Base-by-base conservation (phyloP, 257 asterid genomes). In the Przewalskia tangutica region DNA sequence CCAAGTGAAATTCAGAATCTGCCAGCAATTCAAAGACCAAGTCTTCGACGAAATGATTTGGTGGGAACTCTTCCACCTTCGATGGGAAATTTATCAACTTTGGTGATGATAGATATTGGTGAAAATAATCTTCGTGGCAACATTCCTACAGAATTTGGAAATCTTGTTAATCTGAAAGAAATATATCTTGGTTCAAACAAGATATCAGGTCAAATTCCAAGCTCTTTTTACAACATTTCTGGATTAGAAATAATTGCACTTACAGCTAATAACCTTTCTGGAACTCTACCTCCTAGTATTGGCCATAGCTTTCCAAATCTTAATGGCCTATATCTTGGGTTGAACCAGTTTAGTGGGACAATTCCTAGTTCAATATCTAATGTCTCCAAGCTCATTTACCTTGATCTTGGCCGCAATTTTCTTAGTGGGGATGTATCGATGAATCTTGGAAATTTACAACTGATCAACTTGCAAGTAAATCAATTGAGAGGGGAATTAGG, bases 331-430 rank as follows among this genome's bases (percentile, higher is more conserved):
- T 7, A 0, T 17, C 85, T 88, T 1, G 2, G 14, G 2, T 7
- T 7, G 34, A 83, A 23, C 36, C 2, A 81, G 2, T 46, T 88
- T 51, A 55, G 34, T 7, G 89, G 88, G 23, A 59, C 62, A 27
- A 81, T 88, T 81, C 89, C 89, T 17, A 27, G 56, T 27, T 84
- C 87, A 38, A 75, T 83, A 44, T 79, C 85, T 18, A 86, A 86
- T 62, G 73, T 63, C 6, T 81, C 89, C 4, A 12, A 66, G 12
- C 84, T 88, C 67, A 2, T 0, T 1, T 0, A 0, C 4, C 55
- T 88, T 38, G 51, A 73, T 5, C 48, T 86, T 56, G 18, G 68
- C 1, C 1, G 0, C 3, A 88, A 88, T 78, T 27, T 18, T 2
- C 77, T 85, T 53, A 55, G 16, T 0, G 87, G 87, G 38, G 8